Evolutionary conservation across 108 stramenopile species (phyloP).

Genomic region (Cylindrotheca fusiformis): DNA sequence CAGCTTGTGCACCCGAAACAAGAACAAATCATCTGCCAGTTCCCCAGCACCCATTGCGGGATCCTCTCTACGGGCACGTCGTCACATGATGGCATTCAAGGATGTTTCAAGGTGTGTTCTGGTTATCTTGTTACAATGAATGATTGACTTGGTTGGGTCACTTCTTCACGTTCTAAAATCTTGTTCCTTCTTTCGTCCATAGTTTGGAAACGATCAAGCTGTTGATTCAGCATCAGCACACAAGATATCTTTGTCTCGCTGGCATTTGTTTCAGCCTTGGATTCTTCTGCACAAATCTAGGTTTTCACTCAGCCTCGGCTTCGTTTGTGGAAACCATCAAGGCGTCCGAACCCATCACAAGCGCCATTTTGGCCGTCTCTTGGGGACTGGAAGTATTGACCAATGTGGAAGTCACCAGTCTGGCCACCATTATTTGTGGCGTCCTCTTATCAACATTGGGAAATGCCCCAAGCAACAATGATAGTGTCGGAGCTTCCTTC

Average conservation of each 20-base stretch:
- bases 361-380: constrained; percentile 55
- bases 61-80: no score
- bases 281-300: constrained; percentile 68
- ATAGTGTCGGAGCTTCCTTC: constrained; percentile 20
- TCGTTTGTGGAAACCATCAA: constrained; percentile 87
- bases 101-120: no score
- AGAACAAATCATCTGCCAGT: no score
- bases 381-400: constrained; percentile 70
- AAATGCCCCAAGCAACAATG: not conserved
- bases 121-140: no score
- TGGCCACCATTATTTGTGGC: constrained; percentile 61
- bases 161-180: no score
- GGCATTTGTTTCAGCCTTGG: constrained; percentile 66
- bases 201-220: no score
- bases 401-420: constrained; percentile 38
- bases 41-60: no score
- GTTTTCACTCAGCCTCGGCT: constrained; percentile 56
- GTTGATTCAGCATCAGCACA: not conserved
- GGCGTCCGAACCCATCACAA: constrained; percentile 82
- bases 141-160: no score
- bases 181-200: no score
- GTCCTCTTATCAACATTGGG: constrained; percentile 70
- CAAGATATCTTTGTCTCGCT: constrained; percentile 7
- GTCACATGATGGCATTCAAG: no score
- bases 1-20: not conserved